Percentiles rank a stretch among this genome's conserved stretches.
These are phyloP conservation scores for Ramaria sp. DNA, from an alignment of 768 basidiomycete species.

Conservation along the genomic window DNA sequence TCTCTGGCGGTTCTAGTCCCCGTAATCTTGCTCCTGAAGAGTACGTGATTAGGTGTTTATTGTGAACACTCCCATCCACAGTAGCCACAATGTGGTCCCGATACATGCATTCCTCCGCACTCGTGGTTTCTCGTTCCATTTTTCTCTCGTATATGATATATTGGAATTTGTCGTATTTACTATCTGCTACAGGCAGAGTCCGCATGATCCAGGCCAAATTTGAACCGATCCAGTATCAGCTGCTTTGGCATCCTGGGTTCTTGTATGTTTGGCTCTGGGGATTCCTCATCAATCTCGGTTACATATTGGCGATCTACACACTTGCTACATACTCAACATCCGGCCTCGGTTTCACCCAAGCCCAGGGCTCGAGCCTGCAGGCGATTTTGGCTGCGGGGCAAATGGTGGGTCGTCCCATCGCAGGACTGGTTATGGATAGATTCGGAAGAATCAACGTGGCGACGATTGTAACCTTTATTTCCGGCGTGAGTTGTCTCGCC, in stretches of 20 bases:
- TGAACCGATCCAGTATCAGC: slow-evolving; percentile 16
- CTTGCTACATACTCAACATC: slow-evolving; percentile 22
- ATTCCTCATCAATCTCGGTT: slow-evolving; percentile 19
- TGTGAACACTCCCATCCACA: no score
- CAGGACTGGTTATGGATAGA: slow-evolving; percentile 18
- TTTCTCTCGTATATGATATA: no score
- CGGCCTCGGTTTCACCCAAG: slow-evolving; percentile 19
- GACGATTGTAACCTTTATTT: slow-evolving; percentile 18
- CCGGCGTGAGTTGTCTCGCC: slow-evolving; percentile 19
- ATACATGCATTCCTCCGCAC: no score
- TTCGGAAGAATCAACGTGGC: slow-evolving; percentile 22
- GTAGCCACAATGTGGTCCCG: no score
- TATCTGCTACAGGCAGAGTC: slow-evolving; percentile 10
- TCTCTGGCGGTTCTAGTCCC: slow-evolving; percentile 19
- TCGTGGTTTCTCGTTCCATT: no score
- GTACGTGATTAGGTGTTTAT: neutral
- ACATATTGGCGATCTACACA: slow-evolving; percentile 21
- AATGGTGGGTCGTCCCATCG: slow-evolving; percentile 21
- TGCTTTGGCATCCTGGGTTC: slow-evolving; percentile 20
- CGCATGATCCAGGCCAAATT: slow-evolving; percentile 18
- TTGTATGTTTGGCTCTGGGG: slow-evolving; percentile 21
- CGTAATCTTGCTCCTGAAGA: slow-evolving; percentile 17
- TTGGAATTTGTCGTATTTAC: no score
- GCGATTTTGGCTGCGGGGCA: slow-evolving; percentile 23
- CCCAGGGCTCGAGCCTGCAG: slow-evolving; percentile 21